phyloP scores from a whole-genome alignment of 331 rosid species.

The Rosa hybrid region DNA sequence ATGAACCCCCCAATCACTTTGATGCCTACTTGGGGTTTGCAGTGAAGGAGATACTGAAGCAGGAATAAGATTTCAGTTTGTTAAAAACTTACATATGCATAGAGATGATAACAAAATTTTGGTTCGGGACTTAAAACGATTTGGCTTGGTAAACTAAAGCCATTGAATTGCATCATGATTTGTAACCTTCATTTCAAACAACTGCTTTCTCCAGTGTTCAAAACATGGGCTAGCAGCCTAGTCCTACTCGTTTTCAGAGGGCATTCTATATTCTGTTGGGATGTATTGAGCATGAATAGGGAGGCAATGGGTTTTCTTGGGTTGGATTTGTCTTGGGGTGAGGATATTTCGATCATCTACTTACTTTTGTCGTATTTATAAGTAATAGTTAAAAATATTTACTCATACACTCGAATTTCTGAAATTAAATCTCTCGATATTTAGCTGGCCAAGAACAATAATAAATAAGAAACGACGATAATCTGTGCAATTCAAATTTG shows the following conservation, averaged over 20 bases:
- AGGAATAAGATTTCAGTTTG: conserved; percentile 16
- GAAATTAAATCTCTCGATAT: neutral
- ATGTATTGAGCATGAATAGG: too few relatives aligned
- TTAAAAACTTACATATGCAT: neutral
- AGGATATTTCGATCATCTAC: neutral
- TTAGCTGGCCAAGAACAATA: neutral
- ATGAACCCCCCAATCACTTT: conserved; percentile 70
- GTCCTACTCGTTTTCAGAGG: neutral
- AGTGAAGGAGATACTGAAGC: conserved; percentile 60
- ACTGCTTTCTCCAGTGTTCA: neutral
- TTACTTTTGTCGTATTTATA: neutral
- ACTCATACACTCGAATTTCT: neutral
- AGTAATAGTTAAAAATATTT: neutral
- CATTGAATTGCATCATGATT: neutral
- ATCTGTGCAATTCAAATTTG: neutral
- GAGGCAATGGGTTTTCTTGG: neutral
- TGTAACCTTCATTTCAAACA: neutral
- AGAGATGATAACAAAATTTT: neutral
- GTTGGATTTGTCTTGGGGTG: neutral
- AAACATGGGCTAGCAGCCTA: neutral
- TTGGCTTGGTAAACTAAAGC: neutral
- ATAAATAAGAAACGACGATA: neutral
- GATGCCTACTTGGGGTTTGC: conserved; percentile 66
- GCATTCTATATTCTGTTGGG: too few relatives aligned
- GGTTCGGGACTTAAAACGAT: neutral